Conservation (phyloP, 2,329 filamentous ascomycete genomes). For the Trichoderma sp. region DNA sequence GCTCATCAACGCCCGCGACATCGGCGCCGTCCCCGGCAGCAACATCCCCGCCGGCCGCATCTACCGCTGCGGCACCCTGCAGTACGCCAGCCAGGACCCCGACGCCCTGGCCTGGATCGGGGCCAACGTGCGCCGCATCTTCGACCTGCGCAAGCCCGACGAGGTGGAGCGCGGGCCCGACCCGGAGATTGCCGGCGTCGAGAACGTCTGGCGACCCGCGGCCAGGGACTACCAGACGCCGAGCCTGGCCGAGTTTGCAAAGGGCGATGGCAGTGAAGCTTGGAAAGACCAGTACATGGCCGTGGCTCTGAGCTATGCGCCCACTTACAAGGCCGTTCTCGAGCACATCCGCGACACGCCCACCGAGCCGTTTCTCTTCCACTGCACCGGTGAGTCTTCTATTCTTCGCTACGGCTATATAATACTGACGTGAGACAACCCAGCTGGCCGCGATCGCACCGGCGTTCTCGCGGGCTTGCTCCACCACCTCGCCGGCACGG, state of each 20-base stretch:
- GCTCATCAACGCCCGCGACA: conserved; percentile 57
- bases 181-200: conserved; percentile 49
- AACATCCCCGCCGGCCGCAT: conserved; percentile 47
- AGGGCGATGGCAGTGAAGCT: conserved; percentile 49
- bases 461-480: conserved; percentile 56
- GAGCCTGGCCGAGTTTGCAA: conserved; percentile 48
- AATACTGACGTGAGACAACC: background rate
- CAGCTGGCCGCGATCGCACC: conserved; percentile 60
- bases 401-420: too few species aligned
- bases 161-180: conserved; percentile 52
- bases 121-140: conserved; percentile 49
- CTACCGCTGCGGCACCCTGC: conserved; percentile 54
- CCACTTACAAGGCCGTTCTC: conserved; percentile 50
- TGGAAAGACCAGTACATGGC: conserved; percentile 54
- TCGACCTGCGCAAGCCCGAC: conserved; percentile 53
- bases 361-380: conserved; percentile 53
- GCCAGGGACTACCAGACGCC: conserved; percentile 43
- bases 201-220: conserved; percentile 50
- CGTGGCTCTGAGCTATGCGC: conserved; percentile 49
- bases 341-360: conserved; percentile 53
- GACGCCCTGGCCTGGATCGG: conserved; percentile 44
- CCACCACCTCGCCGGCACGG: conserved; percentile 54
- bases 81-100: conserved; percentile 37
- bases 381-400: conserved; percentile 54
- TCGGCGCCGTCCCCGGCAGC: conserved; percentile 51